Base-by-base conservation (phyloP, 768 basidiomycete species). In the Asterophora lycoperdoides region DNA sequence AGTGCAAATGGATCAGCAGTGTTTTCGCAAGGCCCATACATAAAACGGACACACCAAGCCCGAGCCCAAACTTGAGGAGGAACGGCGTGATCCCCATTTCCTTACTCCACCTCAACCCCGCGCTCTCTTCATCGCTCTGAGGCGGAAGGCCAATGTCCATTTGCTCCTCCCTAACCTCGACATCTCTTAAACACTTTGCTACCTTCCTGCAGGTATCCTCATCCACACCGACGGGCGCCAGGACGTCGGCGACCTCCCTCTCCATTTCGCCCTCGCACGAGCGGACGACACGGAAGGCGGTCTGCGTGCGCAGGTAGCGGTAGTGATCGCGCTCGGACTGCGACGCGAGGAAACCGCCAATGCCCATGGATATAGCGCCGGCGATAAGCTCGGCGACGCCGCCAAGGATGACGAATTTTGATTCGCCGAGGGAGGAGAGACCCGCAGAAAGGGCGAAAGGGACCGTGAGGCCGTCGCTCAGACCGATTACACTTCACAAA, bases 281-380 rank as follows among this genome's bases (percentile, higher is more conserved):
- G 10, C 90, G 83, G 2, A 78, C 64, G n/a, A 98, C 93, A 26
- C 94, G 84, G 14, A 84, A 77, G 36, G 83, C 73, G 8, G 91
- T 94, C 52, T 83, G 78, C 33, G 79, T 75, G 23, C 75, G 80
- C 26, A 87, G 79, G 68, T 88, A 96, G 39, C 84, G 87, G 64
- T 86, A 94, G 67, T 96, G 89, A 64, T 97, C 95, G 39, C 93
- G 85, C 67, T 99, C 96, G 26, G 95, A 87, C 68, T 99, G 91
- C 1, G 94, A 93, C 2, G 93, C 93, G 41, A 99, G 84, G 77
- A 95, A 97, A 15, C 95, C 95, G 45, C 96, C 96, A 34, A 99
- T 89, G 52, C 96, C 96, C 95, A 99, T 99, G 1, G 89, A 93
- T 39, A 98, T 89, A 10, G 94, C 90, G 5, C 96, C 96, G 1